Percentiles rank a stretch among this genome's conserved stretches.
Evolutionary conservation across 108 stramenopile species (phyloP).

Genomic region (Schizochytrium sp.): DNA sequence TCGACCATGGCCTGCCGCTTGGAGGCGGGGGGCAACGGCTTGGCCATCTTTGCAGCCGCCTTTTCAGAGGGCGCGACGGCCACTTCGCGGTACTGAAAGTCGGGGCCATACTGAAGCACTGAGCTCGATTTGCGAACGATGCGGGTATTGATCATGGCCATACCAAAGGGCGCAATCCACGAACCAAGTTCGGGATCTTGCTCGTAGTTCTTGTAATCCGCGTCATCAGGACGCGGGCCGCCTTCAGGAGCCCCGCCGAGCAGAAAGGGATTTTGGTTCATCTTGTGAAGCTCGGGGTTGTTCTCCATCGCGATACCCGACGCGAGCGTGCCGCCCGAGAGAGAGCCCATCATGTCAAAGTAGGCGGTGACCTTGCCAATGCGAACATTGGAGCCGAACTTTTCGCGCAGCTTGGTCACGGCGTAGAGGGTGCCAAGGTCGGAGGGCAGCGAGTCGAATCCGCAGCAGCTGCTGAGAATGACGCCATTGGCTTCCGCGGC

Average conservation of each 20-base stretch:
- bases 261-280: neutral
- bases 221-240: constrained; percentile 59
- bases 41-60: neutral
- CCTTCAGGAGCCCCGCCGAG: neutral
- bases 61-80: neutral
- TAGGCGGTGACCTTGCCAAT: neutral
- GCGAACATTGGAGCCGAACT: neutral
- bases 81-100: neutral
- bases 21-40: neutral
- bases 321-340: neutral
- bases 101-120: neutral
- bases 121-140: neutral
- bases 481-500: constrained; percentile 54
- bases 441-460: constrained; percentile 79
- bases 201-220: constrained; percentile 80
- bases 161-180: constrained; percentile 22
- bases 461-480: constrained; percentile 63
- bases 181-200: constrained; percentile 79
- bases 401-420: neutral
- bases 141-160: constrained; percentile 19
- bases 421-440: constrained; percentile 44
- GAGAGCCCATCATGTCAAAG: neutral
- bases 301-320: constrained; percentile 1
- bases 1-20: constrained; percentile 13
- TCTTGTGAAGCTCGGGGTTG: neutral